Base-by-base conservation (phyloP, 768 basidiomycete species). In the Leucosporidium scottii region DNA sequence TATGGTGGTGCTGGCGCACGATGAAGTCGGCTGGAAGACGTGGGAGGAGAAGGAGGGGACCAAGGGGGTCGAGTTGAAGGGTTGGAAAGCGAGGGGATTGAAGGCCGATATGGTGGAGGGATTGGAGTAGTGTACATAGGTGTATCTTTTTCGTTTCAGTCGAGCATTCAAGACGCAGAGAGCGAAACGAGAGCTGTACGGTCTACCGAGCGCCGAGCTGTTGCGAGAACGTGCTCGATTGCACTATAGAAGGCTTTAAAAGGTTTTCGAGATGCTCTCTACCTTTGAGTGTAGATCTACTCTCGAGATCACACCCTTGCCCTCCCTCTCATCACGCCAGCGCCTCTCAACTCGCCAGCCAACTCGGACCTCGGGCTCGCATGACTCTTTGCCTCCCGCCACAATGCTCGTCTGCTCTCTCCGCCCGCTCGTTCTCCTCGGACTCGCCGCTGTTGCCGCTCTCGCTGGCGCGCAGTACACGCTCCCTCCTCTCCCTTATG, bases 401-500 rank as follows among this genome's bases (percentile, higher is more conserved):
- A 51, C 10, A 20, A 51, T 23, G 25, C 23, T 50, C 49, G 49
- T 3, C 8, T 51, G 7, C 21, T 18, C 50, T 51, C 6, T 51
- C 23, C n/a, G 27, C 25, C n/a, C 50, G 23, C 50, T n/a, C 23
- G 54, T 53, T 34, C 30, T 18, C 39, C 20, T 44, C 44, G 54
- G 15, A 13, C 9, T 54, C n/a, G 23, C n/a, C n/a, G n/a, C 34
- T 31, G 10, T 49, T 15, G 27, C 50, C 1, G 6, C 53, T 25
- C 23, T 3, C n/a, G 53, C 25, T 44, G 18, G n/a, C 61, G 25
- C 61, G 27, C n/a, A 23, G 13, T 34, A 5, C 28, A 20, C 44
- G 5, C 5, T 21, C 18, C 49, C 54, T 13, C 25, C 31, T 51
- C 34, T 93, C 36, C 88, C 90, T 55, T 93, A 92, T 76, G 81